A percentile compares a stretch with the other conserved stretches of the same genome.
Evolutionary conservation across 2,329 filamentous ascomycete genomes (phyloP).

Genomic region (Cryphonectria japonica): DNA sequence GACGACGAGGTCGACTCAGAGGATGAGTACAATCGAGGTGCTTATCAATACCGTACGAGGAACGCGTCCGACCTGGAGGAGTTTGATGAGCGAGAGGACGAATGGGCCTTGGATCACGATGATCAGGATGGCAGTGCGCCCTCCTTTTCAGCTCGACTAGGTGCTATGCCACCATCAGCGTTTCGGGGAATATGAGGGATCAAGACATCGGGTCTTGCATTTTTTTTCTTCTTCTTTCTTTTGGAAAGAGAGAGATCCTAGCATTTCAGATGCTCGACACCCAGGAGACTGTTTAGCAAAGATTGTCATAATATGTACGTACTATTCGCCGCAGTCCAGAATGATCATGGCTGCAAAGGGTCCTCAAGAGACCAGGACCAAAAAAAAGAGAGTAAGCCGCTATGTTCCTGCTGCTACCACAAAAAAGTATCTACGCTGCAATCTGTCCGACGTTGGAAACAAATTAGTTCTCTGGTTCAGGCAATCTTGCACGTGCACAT

Average conservation of each 20-base stretch:
- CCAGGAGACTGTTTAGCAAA: too few species aligned
- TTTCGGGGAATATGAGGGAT: constrained; percentile 20
- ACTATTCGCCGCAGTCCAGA: too few species aligned
- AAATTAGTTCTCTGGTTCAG: too few species aligned
- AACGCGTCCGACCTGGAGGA: constrained; percentile 61
- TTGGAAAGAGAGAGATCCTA: neutral
- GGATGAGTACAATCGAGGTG: constrained; percentile 62
- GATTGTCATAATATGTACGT: too few species aligned
- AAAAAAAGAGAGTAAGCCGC: neutral
- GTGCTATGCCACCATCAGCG: constrained; percentile 31
- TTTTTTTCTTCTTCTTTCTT: too few species aligned
- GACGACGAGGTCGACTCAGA: constrained; percentile 78
- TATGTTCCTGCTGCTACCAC: too few species aligned
- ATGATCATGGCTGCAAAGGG: neutral
- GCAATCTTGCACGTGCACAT: neutral
- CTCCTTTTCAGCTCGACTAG: constrained; percentile 29
- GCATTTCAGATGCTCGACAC: neutral
- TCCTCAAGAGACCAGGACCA: neutral
- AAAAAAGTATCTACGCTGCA: too few species aligned
- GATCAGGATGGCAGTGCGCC: constrained; percentile 31
- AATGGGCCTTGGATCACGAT: constrained; percentile 38
- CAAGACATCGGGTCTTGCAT: too few species aligned
- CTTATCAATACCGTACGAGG: constrained; percentile 58
- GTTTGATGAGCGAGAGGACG: constrained; percentile 47
- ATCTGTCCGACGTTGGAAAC: too few species aligned